These are phyloP conservation scores for button mushroom (Agaricus bisporus) DNA, from an alignment of 768 basidiomycete species.

Conservation along the genomic window DNA sequence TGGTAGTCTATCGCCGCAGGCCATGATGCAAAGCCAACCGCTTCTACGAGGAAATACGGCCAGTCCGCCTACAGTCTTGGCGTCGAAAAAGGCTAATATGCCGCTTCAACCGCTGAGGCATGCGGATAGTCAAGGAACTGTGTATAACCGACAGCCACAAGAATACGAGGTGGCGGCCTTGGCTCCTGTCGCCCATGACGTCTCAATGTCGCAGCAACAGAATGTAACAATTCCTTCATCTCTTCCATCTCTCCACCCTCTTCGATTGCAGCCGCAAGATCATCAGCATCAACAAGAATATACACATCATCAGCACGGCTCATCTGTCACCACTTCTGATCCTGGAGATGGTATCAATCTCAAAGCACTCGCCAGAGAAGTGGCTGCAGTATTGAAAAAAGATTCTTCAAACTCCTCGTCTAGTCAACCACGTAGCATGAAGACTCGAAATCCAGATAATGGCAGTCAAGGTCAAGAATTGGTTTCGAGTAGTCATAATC, in stretches of 20 bases:
- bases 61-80: neutral
- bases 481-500: neutral
- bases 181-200: neutral
- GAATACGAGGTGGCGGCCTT: neutral
- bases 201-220: neutral
- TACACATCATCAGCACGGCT: neutral
- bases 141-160: neutral
- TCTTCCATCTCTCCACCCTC: too few relatives aligned
- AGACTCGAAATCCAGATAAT: neutral
- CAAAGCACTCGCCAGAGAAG: constrained; percentile 15
- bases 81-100: neutral
- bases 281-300: too few relatives aligned
- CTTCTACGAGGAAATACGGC: neutral
- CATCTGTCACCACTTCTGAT: neutral
- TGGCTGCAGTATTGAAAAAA: constrained; percentile 12
- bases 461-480: neutral
- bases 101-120: neutral
- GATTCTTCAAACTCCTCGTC: neutral
- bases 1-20: neutral
- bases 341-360: constrained; percentile 7
- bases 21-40: neutral
- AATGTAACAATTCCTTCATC: too few relatives aligned
- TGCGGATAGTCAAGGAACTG: neutral
- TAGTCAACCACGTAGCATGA: neutral
- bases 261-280: too few relatives aligned